Conservation (phyloP, 495 filamentous ascomycete genomes). For the Staphylotrichum longicolle region DNA sequence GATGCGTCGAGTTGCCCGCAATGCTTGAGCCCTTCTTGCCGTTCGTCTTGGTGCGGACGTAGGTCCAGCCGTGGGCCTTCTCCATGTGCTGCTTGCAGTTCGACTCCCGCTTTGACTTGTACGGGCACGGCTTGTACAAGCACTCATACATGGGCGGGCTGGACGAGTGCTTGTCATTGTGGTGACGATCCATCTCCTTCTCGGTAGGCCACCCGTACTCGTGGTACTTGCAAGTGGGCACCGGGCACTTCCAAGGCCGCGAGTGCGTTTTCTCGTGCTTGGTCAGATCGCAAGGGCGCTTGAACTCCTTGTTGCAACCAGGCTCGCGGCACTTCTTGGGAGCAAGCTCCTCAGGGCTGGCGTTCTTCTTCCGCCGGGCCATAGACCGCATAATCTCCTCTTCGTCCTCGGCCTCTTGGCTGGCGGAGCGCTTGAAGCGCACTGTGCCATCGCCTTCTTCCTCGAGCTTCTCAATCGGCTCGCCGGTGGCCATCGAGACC, state of each 20-base stretch:
- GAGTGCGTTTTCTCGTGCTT: constrained; percentile 98
- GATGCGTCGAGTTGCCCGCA: constrained; percentile 37
- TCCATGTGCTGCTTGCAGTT: constrained; percentile 99
- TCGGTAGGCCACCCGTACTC: constrained; percentile 91
- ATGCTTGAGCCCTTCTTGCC: constrained; percentile 51
- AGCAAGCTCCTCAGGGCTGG: constrained; percentile 66
- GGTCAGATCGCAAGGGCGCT: constrained; percentile 83
- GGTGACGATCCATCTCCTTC: constrained; percentile 92
- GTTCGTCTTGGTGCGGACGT: constrained; percentile 89
- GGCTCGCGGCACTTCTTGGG: constrained; percentile 65
- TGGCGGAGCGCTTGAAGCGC: constrained; percentile 62
- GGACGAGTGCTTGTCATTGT: constrained; percentile 91
- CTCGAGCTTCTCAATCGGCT: constrained; percentile 47
- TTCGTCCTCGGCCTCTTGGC: constrained; percentile 60
- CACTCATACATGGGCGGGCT: constrained; percentile 76
- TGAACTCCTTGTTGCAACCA: constrained; percentile 84
- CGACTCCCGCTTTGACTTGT: constrained; percentile 91
- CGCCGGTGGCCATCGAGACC: constrained; percentile 67
- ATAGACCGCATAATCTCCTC: constrained; percentile 81
- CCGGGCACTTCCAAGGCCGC: constrained; percentile 88
- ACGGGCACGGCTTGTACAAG: constrained; percentile 79
- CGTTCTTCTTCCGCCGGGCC: constrained; percentile 83
- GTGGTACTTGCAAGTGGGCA: constrained; percentile 78
- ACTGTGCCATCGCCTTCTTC: constrained; percentile 43
- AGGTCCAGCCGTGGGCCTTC: constrained; percentile 88